A percentile compares a stretch with the other conserved stretches of the same genome.
phyloP scores from a whole-genome alignment of 331 rosid genomes.

The Spiraea crenata region DNA sequence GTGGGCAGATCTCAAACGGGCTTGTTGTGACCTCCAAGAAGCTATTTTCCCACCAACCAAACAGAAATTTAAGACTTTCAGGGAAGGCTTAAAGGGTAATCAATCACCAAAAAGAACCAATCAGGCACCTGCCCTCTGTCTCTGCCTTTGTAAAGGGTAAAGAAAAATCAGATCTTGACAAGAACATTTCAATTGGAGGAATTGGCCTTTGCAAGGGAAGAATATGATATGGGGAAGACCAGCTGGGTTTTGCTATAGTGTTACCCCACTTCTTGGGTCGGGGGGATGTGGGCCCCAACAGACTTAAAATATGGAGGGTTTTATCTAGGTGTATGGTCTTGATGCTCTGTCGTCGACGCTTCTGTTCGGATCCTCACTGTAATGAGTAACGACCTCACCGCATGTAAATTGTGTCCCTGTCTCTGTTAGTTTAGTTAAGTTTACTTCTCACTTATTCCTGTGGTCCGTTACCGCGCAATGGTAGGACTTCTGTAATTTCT shows the following conservation, averaged over 20 bases:
- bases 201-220: constrained; percentile 1
- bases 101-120: not conserved
- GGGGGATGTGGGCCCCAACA: constrained; percentile 39
- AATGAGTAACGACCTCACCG: not conserved
- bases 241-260: constrained; percentile 59
- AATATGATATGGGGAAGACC: constrained; percentile 34
- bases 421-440: not conserved
- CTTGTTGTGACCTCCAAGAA: constrained; percentile 15
- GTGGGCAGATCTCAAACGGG: constrained; percentile 61
- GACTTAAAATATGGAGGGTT: constrained; percentile 16
- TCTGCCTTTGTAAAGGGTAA: constrained; percentile 4
- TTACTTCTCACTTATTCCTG: not conserved
- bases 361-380: not conserved
- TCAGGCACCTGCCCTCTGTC: not conserved
- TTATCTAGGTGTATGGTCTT: constrained; percentile 18
- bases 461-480: not conserved
- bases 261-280: constrained; percentile 36
- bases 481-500: not conserved
- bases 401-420: not conserved
- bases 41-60: constrained; percentile 26
- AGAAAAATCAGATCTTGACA: constrained; percentile 69
- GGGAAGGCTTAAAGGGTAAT: too few relatives aligned
- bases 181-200: constrained; percentile 28
- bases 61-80: constrained; percentile 18
- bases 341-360: constrained; percentile 18